These are phyloP conservation scores for Coemansia sp. DNA, from an alignment of 192 early-diverging fungal species.

Conservation along the genomic window DNA sequence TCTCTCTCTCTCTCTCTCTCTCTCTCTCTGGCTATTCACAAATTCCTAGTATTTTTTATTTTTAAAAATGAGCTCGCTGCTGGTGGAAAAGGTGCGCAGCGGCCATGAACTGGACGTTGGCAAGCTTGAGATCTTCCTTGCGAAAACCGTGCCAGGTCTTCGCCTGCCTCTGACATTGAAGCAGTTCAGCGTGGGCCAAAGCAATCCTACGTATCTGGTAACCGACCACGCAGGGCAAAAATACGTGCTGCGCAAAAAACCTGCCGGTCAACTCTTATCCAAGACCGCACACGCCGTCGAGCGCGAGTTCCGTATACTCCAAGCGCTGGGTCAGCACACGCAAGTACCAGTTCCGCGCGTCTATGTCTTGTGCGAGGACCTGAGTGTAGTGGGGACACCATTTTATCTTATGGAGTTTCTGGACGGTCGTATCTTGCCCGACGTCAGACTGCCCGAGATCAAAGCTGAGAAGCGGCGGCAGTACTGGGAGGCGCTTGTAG, in stretches of 20 bases:
- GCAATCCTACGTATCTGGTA: conserved; percentile 94
- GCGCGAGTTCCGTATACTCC: conserved; percentile 82
- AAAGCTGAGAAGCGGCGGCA: conserved; percentile 56
- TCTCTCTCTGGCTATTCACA: not conserved
- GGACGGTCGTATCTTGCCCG: conserved; percentile 84
- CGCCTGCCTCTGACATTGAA: conserved; percentile 66
- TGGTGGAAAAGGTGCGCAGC: conserved; percentile 36
- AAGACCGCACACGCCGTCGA: conserved; percentile 93
- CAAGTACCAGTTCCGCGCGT: conserved; percentile 90
- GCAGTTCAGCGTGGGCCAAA: conserved; percentile 93
- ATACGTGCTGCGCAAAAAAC: conserved; percentile 93
- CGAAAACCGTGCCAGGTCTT: conserved; percentile 57
- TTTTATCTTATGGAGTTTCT: conserved; percentile 98
- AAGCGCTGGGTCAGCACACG: conserved; percentile 72
- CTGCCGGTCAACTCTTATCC: conserved; percentile 81
- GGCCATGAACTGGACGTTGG: conserved; percentile 65
- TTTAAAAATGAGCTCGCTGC: conserved; percentile 11
- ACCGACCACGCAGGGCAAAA: conserved; percentile 65
- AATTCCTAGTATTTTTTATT: too few species aligned
- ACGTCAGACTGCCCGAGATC: conserved; percentile 62
- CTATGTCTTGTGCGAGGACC: conserved; percentile 86
- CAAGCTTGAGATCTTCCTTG: conserved; percentile 66
- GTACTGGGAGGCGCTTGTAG: conserved; percentile 73
- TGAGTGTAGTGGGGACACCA: conserved; percentile 82
- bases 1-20: not conserved